Base-by-base conservation (phyloP, 2,329 filamentous ascomycete species). In the Arthrobotrys iridis region DNA sequence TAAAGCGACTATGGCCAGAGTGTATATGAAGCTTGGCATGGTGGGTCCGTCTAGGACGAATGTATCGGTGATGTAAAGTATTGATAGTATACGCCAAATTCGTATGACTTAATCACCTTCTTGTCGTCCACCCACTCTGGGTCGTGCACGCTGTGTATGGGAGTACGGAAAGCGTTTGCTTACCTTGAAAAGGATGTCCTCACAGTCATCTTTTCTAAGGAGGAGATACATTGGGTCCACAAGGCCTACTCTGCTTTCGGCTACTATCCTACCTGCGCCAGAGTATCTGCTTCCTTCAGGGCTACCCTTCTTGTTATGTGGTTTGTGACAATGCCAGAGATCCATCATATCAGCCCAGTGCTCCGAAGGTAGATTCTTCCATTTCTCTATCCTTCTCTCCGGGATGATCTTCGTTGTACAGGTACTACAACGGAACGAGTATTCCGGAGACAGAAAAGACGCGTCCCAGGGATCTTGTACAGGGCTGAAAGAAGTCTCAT, bases 271-370 rank as follows among this genome's bases (percentile, higher is more conserved):
- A 78, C 89, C 80, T 8, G 76, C 62, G 7, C 78, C 72, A 28
- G 79, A 55, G 24, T 77, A 63, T 15, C 79, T 63, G 41, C 70
- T 75, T 59, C 71, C 67, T 62, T 79, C 76, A 28, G 62, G 15
- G 24, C 85, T 78, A 43, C 84, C 82, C 15, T 82, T 82, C 76
- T 88, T 84, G 65, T 88, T 85, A 75, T 89, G 86, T 40, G 96
- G 95, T 82, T 98, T 98, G 82, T 99, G 95, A 80, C 95, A 99
- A 82, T 99, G 96, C 95, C 95, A 99, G 79, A 99, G 96, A 82
- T 99, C 96, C 95, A 99, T 99, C 93, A 99, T 96, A 83, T 99
- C 95, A 0, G 95, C 96, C 95, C 95, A 99, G 80, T 97, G 94
- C 79, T 96, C 93, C 80, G 93, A 97, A 0, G 95, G 95, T 15